Percentiles rank a stretch among this genome's conserved stretches.
These are phyloP conservation scores for Arthroderma sp. DNA, from an alignment of 2,329 filamentous ascomycete genomes.

Conservation along the genomic window DNA sequence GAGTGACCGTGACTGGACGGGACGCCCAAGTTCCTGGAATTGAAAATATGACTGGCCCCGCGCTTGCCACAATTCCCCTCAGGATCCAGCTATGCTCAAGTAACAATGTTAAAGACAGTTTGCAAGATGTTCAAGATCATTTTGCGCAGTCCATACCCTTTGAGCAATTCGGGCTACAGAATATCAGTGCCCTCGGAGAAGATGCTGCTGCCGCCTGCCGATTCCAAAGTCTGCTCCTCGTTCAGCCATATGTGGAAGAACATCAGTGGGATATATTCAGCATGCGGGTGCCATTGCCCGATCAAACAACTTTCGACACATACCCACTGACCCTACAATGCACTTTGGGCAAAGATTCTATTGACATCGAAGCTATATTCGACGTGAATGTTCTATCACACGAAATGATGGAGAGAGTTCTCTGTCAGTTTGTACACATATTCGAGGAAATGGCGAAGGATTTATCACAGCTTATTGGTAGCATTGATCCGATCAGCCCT, in stretches of 20 bases:
- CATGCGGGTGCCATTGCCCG: background rate
- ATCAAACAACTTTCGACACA: background rate
- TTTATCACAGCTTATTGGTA: background rate
- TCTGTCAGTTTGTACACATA: background rate
- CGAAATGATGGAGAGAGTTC: background rate
- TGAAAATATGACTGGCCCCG: slow-evolving; percentile 30
- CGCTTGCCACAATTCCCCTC: slow-evolving; percentile 30
- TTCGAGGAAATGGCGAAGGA: background rate
- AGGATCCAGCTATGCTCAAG: slow-evolving; percentile 20
- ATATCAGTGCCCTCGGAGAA: slow-evolving; percentile 42
- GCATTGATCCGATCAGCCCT: background rate
- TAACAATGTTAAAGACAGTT: slow-evolving; percentile 5
- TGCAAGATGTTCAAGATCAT: slow-evolving; percentile 43
- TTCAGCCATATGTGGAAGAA: slow-evolving; percentile 14
- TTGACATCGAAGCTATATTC: background rate
- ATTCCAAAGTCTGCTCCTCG: slow-evolving; percentile 31
- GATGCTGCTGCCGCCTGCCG: slow-evolving; percentile 31
- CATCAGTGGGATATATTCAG: background rate
- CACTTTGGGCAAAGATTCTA: background rate
- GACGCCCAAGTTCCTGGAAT: slow-evolving; percentile 27
- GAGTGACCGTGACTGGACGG: slow-evolving; percentile 30
- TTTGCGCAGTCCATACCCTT: slow-evolving; percentile 46
- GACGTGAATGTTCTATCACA: background rate
- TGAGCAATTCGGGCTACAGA: slow-evolving; percentile 37
- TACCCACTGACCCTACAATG: slow-evolving; percentile 1